Percentiles rank a stretch among this genome's conserved stretches.
Conservation (phyloP, 2,329 filamentous ascomycete genomes). For the Sclerotinia borealis region DNA sequence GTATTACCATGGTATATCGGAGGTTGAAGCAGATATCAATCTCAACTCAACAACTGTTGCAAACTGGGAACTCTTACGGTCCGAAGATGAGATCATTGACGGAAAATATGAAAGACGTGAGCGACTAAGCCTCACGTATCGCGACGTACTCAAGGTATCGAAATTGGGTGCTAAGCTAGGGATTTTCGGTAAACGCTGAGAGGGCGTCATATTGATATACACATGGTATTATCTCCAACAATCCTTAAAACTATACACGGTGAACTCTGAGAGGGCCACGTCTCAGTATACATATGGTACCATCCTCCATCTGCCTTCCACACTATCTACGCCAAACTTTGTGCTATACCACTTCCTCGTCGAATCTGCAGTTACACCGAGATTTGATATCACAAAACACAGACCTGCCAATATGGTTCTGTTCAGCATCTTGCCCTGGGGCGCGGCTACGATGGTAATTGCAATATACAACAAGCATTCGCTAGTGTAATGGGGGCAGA, state of each 20-base stretch:
- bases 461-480: constrained; percentile 80
- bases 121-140: constrained; percentile 70
- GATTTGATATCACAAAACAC: constrained; percentile 69
- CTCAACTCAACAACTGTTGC: constrained; percentile 56
- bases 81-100: constrained; percentile 39
- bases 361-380: constrained; percentile 72
- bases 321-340: constrained; percentile 64
- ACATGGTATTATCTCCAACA: neutral
- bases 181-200: constrained; percentile 34
- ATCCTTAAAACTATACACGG: neutral
- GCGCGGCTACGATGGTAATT: constrained; percentile 69
- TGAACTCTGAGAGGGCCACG: neutral
- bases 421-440: constrained; percentile 60
- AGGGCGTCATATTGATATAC: neutral
- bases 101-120: constrained; percentile 53
- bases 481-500: constrained; percentile 88
- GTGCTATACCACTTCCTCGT: constrained; percentile 73
- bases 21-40: constrained; percentile 58
- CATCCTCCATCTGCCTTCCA: constrained; percentile 66
- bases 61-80: constrained; percentile 65
- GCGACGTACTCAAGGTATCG: constrained; percentile 80
- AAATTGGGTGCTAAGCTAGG: constrained; percentile 62
- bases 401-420: constrained; percentile 64
- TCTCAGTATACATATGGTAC: constrained; percentile 59
- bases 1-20: constrained; percentile 69